Percentiles rank a stretch among this genome's conserved stretches.
phyloP scores from a whole-genome alignment of 192 early-diverging fungal species.

The Jimgerdemannia flammicorona region DNA sequence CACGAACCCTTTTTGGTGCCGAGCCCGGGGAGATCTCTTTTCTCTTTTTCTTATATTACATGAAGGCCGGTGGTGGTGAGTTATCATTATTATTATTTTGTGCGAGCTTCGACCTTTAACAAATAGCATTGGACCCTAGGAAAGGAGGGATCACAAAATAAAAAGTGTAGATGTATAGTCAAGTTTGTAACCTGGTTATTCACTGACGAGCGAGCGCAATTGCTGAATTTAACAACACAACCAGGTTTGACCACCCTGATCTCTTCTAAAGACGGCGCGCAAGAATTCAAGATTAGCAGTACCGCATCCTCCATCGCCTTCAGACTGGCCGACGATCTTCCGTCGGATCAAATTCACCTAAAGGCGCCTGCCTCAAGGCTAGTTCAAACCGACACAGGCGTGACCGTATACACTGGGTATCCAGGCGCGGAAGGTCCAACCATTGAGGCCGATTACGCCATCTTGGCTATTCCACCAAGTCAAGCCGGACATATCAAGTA shows the following conservation, averaged over 20 bases:
- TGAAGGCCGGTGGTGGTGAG: slow-evolving; percentile 13
- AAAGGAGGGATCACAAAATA: too few species aligned
- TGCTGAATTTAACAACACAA: not conserved
- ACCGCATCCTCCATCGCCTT: not conserved
- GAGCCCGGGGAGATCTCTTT: slow-evolving; percentile 12
- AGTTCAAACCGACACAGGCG: not conserved
- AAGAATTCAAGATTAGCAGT: slow-evolving; percentile 14
- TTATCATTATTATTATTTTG: not conserved
- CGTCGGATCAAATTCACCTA: not conserved
- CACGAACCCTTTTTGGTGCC: slow-evolving; percentile 12
- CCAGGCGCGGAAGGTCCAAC: not conserved
- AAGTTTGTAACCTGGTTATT: too few species aligned
- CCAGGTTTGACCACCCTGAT: not conserved
- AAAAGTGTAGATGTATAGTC: too few species aligned
- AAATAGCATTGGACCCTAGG: too few species aligned
- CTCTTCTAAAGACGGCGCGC: slow-evolving; percentile 5
- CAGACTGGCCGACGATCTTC: slow-evolving; percentile 1
- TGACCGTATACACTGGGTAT: slow-evolving; percentile 7
- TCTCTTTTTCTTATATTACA: slow-evolving; percentile 1
- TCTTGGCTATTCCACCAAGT: slow-evolving; percentile 14
- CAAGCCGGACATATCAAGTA: not conserved
- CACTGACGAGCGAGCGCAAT: too few species aligned
- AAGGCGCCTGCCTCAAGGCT: slow-evolving; percentile 2
- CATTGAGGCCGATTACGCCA: slow-evolving; percentile 2
- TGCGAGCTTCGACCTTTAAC: not conserved